Evolutionary conservation across 257 asterid species (phyloP).

Genomic region (Echites panduratus): DNA sequence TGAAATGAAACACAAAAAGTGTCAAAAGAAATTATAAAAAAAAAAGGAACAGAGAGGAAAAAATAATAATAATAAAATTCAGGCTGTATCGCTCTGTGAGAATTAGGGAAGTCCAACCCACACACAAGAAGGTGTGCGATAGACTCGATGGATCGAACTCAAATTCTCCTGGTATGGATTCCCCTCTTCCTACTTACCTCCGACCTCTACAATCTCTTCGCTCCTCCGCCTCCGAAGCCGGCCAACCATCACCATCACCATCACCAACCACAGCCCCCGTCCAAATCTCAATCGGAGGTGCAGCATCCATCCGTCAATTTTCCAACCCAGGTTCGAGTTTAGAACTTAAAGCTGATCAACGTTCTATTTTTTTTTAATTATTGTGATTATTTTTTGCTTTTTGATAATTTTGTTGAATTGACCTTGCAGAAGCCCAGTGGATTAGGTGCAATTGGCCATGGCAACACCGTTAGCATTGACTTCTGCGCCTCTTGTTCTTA

Average conservation of each 20-base stretch:
- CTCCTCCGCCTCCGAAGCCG: conserved; percentile 71
- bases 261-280: conserved; percentile 27
- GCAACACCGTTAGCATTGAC: conserved; percentile 76
- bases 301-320: conserved; percentile 53
- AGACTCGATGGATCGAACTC: conserved; percentile 69
- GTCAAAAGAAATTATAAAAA: too few species aligned
- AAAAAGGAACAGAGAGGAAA: background rate
- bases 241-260: conserved; percentile 33
- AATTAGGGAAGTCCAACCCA: too few species aligned
- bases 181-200: conserved; percentile 85
- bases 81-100: too few species aligned
- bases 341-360: background rate
- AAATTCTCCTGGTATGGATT: conserved; percentile 61
- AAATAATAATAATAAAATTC: too few species aligned
- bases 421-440: conserved; percentile 57
- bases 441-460: conserved; percentile 48
- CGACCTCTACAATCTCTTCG: conserved; percentile 65
- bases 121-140: background rate
- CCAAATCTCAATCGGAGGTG: conserved; percentile 7
- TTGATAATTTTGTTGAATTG: background rate
- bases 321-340: conserved; percentile 53
- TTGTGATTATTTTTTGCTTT: too few species aligned
- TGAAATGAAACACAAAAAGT: background rate
- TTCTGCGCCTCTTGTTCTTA: conserved; percentile 93
- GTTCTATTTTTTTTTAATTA: background rate